These are phyloP conservation scores for Plenodomus lindquistii DNA, from an alignment of 2,329 filamentous ascomycete genomes.

Conservation along the genomic window DNA sequence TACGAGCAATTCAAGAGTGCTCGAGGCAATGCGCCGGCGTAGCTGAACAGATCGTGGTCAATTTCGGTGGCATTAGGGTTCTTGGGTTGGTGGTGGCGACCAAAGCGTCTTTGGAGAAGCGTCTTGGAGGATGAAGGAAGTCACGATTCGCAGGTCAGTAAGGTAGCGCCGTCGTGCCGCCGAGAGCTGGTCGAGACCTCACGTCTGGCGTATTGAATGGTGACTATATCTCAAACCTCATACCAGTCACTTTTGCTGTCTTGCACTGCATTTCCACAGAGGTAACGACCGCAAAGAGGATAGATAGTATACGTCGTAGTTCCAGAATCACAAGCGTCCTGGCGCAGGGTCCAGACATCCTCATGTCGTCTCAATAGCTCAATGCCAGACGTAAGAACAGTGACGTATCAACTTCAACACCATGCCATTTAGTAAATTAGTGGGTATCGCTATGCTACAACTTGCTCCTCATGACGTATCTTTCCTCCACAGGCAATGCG, in stretches of 20 bases:
- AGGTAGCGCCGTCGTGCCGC: neutral
- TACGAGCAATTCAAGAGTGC: neutral
- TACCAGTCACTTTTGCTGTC: too few relatives aligned
- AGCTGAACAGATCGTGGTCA: neutral
- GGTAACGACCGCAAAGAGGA: too few relatives aligned
- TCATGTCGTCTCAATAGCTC: too few relatives aligned
- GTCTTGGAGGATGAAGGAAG: neutral
- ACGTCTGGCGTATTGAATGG: neutral
- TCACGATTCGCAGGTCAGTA: neutral
- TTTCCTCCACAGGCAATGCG: constrained; percentile 47
- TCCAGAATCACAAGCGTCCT: too few relatives aligned
- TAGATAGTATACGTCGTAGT: too few relatives aligned
- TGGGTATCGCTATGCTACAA: constrained; percentile 46
- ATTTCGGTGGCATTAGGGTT: neutral
- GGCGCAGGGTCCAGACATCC: too few relatives aligned
- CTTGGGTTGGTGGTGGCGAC: neutral
- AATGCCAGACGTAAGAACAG: neutral
- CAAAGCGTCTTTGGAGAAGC: neutral
- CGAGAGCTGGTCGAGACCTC: neutral
- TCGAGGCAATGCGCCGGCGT: neutral
- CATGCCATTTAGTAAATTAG: neutral
- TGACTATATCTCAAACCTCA: neutral
- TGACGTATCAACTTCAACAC: neutral
- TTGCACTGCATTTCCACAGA: too few relatives aligned
- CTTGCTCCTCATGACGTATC: constrained; percentile 48